These are phyloP conservation scores for Orychophragmus violaceus DNA, from an alignment of 345 rosid species.

Conservation along the genomic window DNA sequence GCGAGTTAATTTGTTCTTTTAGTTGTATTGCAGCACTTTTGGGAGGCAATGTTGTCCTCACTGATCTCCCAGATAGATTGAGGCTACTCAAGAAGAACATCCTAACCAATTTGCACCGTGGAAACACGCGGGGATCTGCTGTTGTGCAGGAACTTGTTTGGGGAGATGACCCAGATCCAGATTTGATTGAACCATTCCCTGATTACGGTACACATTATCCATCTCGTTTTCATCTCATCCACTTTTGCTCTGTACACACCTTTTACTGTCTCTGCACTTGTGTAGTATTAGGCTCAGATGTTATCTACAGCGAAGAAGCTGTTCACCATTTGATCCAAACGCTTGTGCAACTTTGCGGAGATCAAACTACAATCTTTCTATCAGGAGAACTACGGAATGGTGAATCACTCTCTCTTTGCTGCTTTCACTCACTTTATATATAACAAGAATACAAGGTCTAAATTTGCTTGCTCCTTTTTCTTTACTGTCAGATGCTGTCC, in stretches of 20 bases:
- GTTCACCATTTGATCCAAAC: slow-evolving; percentile 72
- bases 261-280: background rate
- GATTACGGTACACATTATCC: slow-evolving; percentile 84
- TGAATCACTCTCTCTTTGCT: slow-evolving; percentile 14
- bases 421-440: background rate
- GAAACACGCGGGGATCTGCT: slow-evolving; percentile 55
- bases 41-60: slow-evolving; percentile 73
- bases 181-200: slow-evolving; percentile 59
- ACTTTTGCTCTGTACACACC: background rate
- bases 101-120: slow-evolving; percentile 48
- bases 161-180: slow-evolving; percentile 66
- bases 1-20: slow-evolving; percentile 13
- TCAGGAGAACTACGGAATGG: slow-evolving; percentile 86
- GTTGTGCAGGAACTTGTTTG: slow-evolving; percentile 61
- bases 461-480: background rate
- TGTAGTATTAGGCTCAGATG: slow-evolving; percentile 83
- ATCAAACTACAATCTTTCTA: slow-evolving; percentile 66
- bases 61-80: slow-evolving; percentile 86
- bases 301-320: slow-evolving; percentile 81
- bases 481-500: slow-evolving; percentile 55
- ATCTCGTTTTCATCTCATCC: slow-evolving; percentile 27
- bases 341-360: slow-evolving; percentile 51
- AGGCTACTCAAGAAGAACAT: slow-evolving; percentile 71
- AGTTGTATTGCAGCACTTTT: slow-evolving; percentile 84
- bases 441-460: background rate